phyloP scores from a whole-genome alignment of 2,329 filamentous ascomycete genomes.

The Fusarium liriodendri region DNA sequence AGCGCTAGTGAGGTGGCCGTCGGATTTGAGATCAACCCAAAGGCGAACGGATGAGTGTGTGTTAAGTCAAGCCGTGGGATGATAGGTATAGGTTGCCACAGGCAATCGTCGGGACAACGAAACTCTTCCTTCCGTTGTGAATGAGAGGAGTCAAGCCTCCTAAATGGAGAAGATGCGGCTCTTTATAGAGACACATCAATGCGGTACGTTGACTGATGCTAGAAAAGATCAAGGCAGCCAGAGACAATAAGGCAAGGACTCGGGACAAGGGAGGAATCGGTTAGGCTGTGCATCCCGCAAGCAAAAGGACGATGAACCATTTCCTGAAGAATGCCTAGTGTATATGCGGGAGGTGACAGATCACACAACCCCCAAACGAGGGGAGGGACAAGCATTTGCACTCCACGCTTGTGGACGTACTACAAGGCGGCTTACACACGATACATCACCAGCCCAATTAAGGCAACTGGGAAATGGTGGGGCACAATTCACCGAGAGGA shows the following conservation, averaged over 20 bases:
- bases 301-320: not conserved
- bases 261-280: not conserved
- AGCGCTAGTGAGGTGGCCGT: not conserved
- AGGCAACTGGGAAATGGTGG: not conserved
- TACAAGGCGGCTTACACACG: not conserved
- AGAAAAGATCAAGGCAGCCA: not conserved
- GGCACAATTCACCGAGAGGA: too few species aligned
- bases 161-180: not conserved
- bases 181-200: not conserved
- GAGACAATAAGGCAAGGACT: not conserved
- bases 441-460: not conserved
- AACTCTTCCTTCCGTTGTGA: not conserved
- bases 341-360: not conserved
- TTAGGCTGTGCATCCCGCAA: not conserved
- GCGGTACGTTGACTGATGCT: not conserved
- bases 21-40: not conserved
- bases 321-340: not conserved
- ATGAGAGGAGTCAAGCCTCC: not conserved
- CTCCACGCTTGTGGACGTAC: not conserved
- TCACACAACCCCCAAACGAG: not conserved
- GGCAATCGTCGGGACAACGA: not conserved
- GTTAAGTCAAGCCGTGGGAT: not conserved
- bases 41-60: not conserved
- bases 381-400: not conserved
- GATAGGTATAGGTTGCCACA: fast-evolving